A percentile compares a stretch with the other conserved stretches of the same genome.
phyloP scores from a whole-genome alignment of 108 stramenopile genomes.

The Thalassiosira profunda region DNA sequence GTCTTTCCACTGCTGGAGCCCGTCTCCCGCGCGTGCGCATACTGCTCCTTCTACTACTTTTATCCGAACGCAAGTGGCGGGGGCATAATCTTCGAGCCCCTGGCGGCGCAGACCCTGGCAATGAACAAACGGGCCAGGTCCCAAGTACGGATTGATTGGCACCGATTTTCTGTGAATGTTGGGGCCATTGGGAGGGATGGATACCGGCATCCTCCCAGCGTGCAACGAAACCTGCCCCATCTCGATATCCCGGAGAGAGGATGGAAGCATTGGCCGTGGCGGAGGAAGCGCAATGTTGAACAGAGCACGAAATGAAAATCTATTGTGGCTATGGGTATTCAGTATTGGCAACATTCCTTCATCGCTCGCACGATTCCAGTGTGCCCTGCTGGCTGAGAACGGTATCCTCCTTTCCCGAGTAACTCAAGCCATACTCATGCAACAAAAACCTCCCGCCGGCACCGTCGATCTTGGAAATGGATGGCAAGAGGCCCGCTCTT shows the following conservation, averaged over 20 bases:
- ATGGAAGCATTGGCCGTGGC: slow-evolving; percentile 66
- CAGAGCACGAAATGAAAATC: not conserved
- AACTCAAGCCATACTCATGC: slow-evolving; percentile 6
- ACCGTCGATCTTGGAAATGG: not conserved
- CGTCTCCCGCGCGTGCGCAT: slow-evolving; percentile 20
- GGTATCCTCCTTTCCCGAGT: not conserved
- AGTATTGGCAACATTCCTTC: too few relatives aligned
- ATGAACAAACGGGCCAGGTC: slow-evolving; percentile 27
- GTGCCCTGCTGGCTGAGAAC: not conserved
- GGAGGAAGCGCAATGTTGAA: slow-evolving; percentile 9
- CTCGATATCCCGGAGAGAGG: slow-evolving; percentile 44
- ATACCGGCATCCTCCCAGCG: slow-evolving; percentile 50
- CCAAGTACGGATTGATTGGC: slow-evolving; percentile 60
- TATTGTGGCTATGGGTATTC: too few relatives aligned
- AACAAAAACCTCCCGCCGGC: not conserved
- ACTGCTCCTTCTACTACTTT: slow-evolving; percentile 51
- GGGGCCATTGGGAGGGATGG: slow-evolving; percentile 53
- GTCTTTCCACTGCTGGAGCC: slow-evolving; percentile 47
- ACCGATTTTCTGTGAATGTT: slow-evolving; percentile 48
- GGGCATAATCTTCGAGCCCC: slow-evolving; percentile 57
- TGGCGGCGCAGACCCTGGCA: slow-evolving; percentile 29
- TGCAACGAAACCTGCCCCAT: slow-evolving; percentile 51
- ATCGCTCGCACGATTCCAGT: not conserved
- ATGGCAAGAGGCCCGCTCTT: too few relatives aligned
- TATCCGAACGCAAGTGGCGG: slow-evolving; percentile 55